A percentile compares a stretch with the other conserved stretches of the same genome.
phyloP scores from a whole-genome alignment of 495 filamentous ascomycete genomes.

The Trichoderma orchidacearum region DNA sequence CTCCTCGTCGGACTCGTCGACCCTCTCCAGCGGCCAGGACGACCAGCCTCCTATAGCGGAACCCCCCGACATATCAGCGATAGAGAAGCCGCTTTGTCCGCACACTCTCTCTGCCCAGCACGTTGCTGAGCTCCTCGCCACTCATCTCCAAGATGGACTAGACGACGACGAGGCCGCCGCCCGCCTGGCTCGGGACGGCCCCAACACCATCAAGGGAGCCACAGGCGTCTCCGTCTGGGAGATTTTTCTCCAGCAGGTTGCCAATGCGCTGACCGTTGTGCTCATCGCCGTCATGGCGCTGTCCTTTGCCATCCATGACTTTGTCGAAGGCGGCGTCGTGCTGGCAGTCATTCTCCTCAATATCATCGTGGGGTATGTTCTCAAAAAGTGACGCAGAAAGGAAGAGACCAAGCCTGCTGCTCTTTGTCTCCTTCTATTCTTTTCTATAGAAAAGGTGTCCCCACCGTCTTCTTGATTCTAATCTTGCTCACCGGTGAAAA shows the following conservation, averaged over 20 bases:
- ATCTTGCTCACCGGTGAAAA: not conserved
- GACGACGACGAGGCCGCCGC: not conserved
- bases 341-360: conserved; percentile 62
- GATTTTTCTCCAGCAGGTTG: conserved; percentile 20
- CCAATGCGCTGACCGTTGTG: conserved; percentile 20
- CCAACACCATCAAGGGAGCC: conserved; percentile 17
- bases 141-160: conserved; percentile 1
- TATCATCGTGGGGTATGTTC: conserved; percentile 46
- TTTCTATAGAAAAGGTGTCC: no score
- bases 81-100: conserved; percentile 8
- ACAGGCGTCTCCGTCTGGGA: conserved; percentile 17
- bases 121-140: not conserved
- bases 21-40: conserved; percentile 3
- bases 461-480: not conserved
- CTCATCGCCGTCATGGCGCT: conserved; percentile 64
- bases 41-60: conserved; percentile 4
- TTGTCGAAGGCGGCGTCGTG: conserved; percentile 64
- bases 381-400: not conserved
- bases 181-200: conserved; percentile 17
- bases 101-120: conserved; percentile 10
- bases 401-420: not conserved
- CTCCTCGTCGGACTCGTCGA: conserved; percentile 3
- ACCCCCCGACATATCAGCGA: not conserved
- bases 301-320: conserved; percentile 60
- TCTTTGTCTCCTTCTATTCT: not conserved